Evolutionary conservation across 176 grass and related monocot species (phyloP).

Genomic region (Typha latifolia): DNA sequence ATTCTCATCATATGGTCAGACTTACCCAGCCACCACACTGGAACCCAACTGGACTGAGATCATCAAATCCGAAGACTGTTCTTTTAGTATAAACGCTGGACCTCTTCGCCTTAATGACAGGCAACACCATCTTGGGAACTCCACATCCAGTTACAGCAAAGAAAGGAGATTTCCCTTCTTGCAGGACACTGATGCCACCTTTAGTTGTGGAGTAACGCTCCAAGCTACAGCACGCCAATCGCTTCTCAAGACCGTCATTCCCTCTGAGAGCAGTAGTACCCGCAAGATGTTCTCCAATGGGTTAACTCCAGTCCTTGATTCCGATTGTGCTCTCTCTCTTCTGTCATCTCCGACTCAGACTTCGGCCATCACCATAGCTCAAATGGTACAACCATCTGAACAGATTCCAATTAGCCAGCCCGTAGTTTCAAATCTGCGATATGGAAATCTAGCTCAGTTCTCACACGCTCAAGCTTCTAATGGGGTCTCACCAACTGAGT

Average conservation of each 20-base stretch:
- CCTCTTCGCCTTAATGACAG: slow-evolving; percentile 15
- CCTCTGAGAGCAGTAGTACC: slow-evolving; percentile 11
- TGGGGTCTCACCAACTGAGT: background rate
- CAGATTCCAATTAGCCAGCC: slow-evolving; percentile 17
- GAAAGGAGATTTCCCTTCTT: slow-evolving; percentile 50
- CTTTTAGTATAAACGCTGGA: slow-evolving; percentile 24
- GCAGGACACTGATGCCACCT: slow-evolving; percentile 38
- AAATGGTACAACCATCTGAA: slow-evolving; percentile 7
- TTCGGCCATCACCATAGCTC: slow-evolving; percentile 10
- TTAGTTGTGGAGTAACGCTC: slow-evolving; percentile 22
- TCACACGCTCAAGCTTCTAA: background rate
- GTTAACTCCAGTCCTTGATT: slow-evolving; percentile 2
- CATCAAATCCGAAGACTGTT: slow-evolving; percentile 31
- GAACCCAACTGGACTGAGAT: slow-evolving; percentile 39
- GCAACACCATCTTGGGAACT: slow-evolving; percentile 25
- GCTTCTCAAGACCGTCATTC: slow-evolving; percentile 4
- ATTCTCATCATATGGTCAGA: slow-evolving; percentile 34
- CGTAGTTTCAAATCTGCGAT: slow-evolving; percentile 17
- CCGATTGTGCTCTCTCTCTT: slow-evolving; percentile 56
- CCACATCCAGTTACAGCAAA: slow-evolving; percentile 30
- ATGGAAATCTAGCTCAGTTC: background rate
- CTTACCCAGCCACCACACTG: slow-evolving; percentile 13
- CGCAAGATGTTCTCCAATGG: slow-evolving; percentile 10
- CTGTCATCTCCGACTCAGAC: slow-evolving; percentile 33
- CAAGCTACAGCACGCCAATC: slow-evolving; percentile 27